These are phyloP conservation scores for Penicillium sclerotiorum DNA, from an alignment of 2,329 filamentous ascomycete species.

Conservation along the genomic window DNA sequence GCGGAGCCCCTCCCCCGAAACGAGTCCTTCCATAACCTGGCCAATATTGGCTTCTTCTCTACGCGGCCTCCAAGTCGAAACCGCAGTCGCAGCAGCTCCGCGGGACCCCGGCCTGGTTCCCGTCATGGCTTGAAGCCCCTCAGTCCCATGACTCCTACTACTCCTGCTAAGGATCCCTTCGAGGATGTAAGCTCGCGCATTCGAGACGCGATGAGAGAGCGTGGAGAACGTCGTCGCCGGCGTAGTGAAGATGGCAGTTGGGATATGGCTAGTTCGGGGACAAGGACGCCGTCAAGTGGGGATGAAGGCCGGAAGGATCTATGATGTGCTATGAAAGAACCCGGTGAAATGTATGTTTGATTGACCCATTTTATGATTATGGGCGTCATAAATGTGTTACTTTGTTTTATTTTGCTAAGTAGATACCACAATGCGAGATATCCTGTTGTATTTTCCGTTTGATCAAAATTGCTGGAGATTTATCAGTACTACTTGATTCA, in stretches of 20 bases:
- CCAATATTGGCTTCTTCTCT: conserved; percentile 85
- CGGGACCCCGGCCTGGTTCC: conserved; percentile 63
- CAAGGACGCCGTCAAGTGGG: conserved; percentile 36
- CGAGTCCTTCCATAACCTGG: conserved; percentile 91
- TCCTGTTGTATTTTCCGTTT: conserved; percentile 22
- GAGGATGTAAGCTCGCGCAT: conserved; percentile 85
- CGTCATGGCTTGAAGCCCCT: conserved; percentile 71
- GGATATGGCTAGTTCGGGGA: conserved; percentile 43
- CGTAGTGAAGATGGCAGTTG: conserved; percentile 47
- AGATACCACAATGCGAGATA: conserved; percentile 26
- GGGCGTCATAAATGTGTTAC: conserved; percentile 9
- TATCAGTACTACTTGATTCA: no score
- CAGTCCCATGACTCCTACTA: conserved; percentile 66
- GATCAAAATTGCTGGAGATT: no score
- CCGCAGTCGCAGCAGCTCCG: conserved; percentile 70
- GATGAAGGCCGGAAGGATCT: conserved; percentile 41
- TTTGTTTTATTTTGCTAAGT: conserved; percentile 15
- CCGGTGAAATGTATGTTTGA: not conserved
- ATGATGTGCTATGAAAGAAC: conserved; percentile 21
- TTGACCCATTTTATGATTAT: not conserved
- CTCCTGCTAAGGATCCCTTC: conserved; percentile 69
- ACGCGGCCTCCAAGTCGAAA: conserved; percentile 82
- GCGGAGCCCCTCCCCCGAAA: conserved; percentile 71
- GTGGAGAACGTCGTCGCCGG: conserved; percentile 65
- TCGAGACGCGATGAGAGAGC: conserved; percentile 77